Evolutionary conservation across 805 yeast species (phyloP).

Genomic region (Saturnispora sekii): DNA sequence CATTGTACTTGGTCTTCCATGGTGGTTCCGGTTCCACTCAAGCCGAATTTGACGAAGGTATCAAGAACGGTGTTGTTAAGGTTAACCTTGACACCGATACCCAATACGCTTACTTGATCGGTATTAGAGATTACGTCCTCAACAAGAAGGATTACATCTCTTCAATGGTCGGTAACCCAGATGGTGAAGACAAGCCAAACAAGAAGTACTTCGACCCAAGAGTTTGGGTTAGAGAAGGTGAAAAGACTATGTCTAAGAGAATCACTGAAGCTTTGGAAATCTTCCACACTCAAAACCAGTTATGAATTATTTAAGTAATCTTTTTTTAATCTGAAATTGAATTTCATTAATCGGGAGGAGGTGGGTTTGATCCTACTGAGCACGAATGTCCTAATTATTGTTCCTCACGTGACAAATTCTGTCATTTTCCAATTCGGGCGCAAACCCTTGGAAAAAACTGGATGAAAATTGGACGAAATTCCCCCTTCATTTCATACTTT

Average conservation of each 20-base stretch:
- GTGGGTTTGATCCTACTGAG: too few relatives aligned
- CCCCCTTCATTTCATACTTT: too few relatives aligned
- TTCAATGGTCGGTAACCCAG: slow-evolving; percentile 96
- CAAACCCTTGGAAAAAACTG: too few relatives aligned
- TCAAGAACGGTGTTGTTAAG: slow-evolving; percentile 91
- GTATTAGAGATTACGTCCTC: slow-evolving; percentile 96
- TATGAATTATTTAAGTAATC: slow-evolving; percentile 23
- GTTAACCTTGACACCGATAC: slow-evolving; percentile 99
- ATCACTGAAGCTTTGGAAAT: slow-evolving; percentile 71
- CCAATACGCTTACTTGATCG: slow-evolving; percentile 93
- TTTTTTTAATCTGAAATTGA: neutral
- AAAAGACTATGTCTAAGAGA: slow-evolving; percentile 92
- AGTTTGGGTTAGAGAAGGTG: slow-evolving; percentile 99
- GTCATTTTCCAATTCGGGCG: too few relatives aligned
- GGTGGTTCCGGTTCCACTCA: slow-evolving; percentile 99
- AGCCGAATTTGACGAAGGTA: slow-evolving; percentile 85
- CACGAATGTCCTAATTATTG: too few relatives aligned
- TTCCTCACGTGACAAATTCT: too few relatives aligned
- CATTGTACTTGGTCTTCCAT: slow-evolving; percentile 97
- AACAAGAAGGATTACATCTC: slow-evolving; percentile 90
- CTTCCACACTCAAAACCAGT: slow-evolving; percentile 71
- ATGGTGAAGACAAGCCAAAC: slow-evolving; percentile 98
- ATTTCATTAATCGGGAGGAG: too few relatives aligned
- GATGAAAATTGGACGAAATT: too few relatives aligned
- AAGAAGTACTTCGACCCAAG: slow-evolving; percentile 99